These are phyloP conservation scores for Plectosphaerella sp. DNA, from an alignment of 2,329 filamentous ascomycete species.

Conservation along the genomic window DNA sequence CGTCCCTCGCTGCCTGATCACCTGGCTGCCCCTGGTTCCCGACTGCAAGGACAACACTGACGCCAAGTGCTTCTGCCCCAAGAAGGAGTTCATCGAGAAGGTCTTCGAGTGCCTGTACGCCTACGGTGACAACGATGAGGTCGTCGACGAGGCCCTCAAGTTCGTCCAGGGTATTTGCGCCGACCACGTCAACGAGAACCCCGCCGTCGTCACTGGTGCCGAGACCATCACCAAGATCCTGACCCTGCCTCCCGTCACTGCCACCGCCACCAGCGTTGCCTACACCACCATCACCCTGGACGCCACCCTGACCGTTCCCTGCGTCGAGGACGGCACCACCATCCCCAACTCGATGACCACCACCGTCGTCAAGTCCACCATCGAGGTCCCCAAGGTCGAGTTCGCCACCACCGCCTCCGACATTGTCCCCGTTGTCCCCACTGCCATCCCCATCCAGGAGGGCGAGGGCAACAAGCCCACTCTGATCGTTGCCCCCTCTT, in stretches of 20 bases:
- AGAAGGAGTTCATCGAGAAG: conserved; percentile 68
- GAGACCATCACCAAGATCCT: conserved; percentile 59
- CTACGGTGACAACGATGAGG: conserved; percentile 62
- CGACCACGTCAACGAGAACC: conserved; percentile 67
- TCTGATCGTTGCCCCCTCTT: conserved; percentile 15
- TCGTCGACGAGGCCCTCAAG: conserved; percentile 66
- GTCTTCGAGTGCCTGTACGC: conserved; percentile 79
- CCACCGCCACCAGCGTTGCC: conserved; percentile 42
- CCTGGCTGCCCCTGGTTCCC: conserved; percentile 67
- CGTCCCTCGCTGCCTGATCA: conserved; percentile 87
- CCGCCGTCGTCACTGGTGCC: conserved; percentile 76
- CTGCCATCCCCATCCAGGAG: conserved; percentile 29
- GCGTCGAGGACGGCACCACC: conserved; percentile 42
- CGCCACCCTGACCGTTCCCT: conserved; percentile 44
- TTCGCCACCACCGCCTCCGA: conserved; percentile 32
- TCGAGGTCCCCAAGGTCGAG: conserved; percentile 49
- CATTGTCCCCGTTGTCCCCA: conserved; percentile 13
- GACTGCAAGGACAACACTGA: conserved; percentile 83
- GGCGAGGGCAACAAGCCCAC: conserved; percentile 16
- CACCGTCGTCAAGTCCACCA: conserved; percentile 43
- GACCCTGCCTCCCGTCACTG: conserved; percentile 42
- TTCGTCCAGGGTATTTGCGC: conserved; percentile 94
- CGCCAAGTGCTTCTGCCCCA: conserved; percentile 80
- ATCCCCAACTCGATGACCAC: conserved; percentile 41
- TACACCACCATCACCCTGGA: conserved; percentile 48